Base-by-base conservation (phyloP, 805 yeast species). In the Ogataea ramenticola region DNA sequence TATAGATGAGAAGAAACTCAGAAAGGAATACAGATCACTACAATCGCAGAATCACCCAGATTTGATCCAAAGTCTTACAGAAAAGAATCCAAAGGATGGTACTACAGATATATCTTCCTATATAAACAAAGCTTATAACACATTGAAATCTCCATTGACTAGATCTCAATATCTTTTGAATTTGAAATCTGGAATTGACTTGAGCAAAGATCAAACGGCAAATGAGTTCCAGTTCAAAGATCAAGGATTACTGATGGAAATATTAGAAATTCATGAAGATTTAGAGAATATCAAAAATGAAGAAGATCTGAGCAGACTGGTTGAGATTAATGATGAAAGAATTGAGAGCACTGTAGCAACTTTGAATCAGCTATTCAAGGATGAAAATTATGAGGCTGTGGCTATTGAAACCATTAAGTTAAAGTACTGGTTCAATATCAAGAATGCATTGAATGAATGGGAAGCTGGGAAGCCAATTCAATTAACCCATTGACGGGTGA, bases 41-140 rank as follows among this genome's bases (percentile, higher is more conserved):
- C 98, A 91, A 61, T 75, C 84, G 32, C 69, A 72, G 46, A 71
- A 75, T 40, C 99, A 91, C 58, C 99, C 99, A 0, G 99, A 91
- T 65, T 68, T 71, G 35, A 51, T 47, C 26, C 42, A 47, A 15
- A 39, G 44, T 8, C 66, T 66, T 48, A 62, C 45, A 33, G 46
- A 49, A 45, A 40, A 51, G 45, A 17, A 55, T 55, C 30, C 66
- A 66, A 1, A 52, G 62, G 42, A 38, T 20, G 58, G 53, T 17
- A 24, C 10, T 30, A 70, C 58, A 21, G 61, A 62, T 10, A 52
- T 57, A 4, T 72, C 84, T 5, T 72, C 89, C 1, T 55, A 74
- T 19, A 65, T 93, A 30, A 89, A 91, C 56, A 75, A 72, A 40
- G 98, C 96, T 1, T 91, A 87, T 61, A 67, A 81, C 20, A 79